These are phyloP conservation scores for Fusarium austroafricanum DNA, from an alignment of 2,329 filamentous ascomycete genomes.

Conservation along the genomic window DNA sequence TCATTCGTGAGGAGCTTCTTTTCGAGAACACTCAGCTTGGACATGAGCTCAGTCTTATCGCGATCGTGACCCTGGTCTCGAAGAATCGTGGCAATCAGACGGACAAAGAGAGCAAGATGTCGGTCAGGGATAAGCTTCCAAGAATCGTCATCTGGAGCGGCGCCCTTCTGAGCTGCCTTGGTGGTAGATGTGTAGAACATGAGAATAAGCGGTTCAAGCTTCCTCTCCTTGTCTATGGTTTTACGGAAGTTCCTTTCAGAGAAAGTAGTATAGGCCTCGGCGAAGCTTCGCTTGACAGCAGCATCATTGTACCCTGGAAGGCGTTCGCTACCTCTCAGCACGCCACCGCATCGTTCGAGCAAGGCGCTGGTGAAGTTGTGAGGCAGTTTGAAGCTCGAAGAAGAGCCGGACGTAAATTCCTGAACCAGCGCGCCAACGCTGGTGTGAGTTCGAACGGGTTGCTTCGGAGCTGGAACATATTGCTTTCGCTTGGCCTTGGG, in stretches of 20 bases:
- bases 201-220: slow-evolving; percentile 90
- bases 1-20: slow-evolving; percentile 95
- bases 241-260: slow-evolving; percentile 90
- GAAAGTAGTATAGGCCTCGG: slow-evolving; percentile 91
- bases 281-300: slow-evolving; percentile 93
- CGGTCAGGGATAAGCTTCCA: slow-evolving; percentile 95
- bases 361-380: slow-evolving; percentile 64
- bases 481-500: slow-evolving; percentile 90
- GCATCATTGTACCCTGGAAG: slow-evolving; percentile 91
- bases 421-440: slow-evolving; percentile 88
- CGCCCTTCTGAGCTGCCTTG: slow-evolving; percentile 81
- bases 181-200: slow-evolving; percentile 97
- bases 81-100: slow-evolving; percentile 82
- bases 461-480: slow-evolving; percentile 77
- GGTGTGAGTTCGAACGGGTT: slow-evolving; percentile 71
- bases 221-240: slow-evolving; percentile 91
- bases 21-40: slow-evolving; percentile 82
- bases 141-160: slow-evolving; percentile 81
- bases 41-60: slow-evolving; percentile 86
- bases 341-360: slow-evolving; percentile 80
- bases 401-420: slow-evolving; percentile 74
- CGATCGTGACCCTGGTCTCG: slow-evolving; percentile 86
- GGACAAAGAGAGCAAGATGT: slow-evolving; percentile 93
- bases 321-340: slow-evolving; percentile 83
- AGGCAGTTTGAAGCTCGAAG: slow-evolving; percentile 66